Conservation (phyloP, 2,329 filamentous ascomycete genomes). For the Graphiopsis chlorocephala region DNA sequence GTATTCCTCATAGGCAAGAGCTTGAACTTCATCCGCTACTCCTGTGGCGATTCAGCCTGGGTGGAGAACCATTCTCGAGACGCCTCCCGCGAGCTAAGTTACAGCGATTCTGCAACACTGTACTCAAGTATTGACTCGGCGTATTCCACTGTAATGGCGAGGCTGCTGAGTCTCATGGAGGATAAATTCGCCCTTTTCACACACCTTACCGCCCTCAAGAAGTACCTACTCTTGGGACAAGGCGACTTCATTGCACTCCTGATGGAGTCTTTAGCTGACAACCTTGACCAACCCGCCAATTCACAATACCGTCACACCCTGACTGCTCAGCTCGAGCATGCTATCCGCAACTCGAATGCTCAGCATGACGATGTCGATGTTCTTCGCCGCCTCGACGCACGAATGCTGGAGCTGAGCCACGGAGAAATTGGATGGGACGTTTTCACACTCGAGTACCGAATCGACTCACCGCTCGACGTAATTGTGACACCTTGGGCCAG, state of each 20-base stretch:
- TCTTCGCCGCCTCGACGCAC: conserved; percentile 85
- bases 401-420: conserved; percentile 94
- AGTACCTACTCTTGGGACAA: conserved; percentile 89
- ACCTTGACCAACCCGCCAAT: conserved; percentile 91
- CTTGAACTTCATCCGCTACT: conserved; percentile 95
- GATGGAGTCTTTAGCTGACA: conserved; percentile 92
- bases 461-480: conserved; percentile 92
- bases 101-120: conserved; percentile 88
- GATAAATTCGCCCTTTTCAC: conserved; percentile 93
- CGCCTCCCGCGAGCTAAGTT: conserved; percentile 84
- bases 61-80: conserved; percentile 93
- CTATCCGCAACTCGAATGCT: conserved; percentile 93
- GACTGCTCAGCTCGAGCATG: conserved; percentile 96
- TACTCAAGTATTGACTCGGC: conserved; percentile 94
- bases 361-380: conserved; percentile 94
- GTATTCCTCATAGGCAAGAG: conserved; percentile 97
- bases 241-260: conserved; percentile 95
- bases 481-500: conserved; percentile 95
- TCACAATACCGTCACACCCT: conserved; percentile 95
- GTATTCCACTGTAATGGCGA: conserved; percentile 96
- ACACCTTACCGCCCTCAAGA: conserved; percentile 86
- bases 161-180: conserved; percentile 88
- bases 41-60: conserved; percentile 90
- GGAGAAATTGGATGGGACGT: conserved; percentile 99
- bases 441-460: conserved; percentile 98